These are phyloP conservation scores for Monilinia vaccinii-corymbosi DNA, from an alignment of 2,329 filamentous ascomycete species.

Conservation along the genomic window DNA sequence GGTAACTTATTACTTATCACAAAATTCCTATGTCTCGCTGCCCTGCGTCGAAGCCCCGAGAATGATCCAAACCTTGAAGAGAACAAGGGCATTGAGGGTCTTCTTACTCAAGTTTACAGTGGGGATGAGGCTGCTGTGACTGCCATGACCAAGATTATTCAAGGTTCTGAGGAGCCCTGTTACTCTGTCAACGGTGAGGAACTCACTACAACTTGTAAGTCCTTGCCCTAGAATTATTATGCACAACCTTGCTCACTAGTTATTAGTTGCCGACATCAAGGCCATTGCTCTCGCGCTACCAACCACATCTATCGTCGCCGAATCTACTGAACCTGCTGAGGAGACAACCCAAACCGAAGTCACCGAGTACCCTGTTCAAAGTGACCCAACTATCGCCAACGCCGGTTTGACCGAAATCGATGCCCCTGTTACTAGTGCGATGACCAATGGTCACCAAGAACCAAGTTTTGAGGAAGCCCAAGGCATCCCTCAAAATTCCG, in stretches of 20 bases:
- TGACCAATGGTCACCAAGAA: conserved; percentile 39
- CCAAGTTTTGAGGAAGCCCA: conserved; percentile 25
- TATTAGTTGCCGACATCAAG: conserved; percentile 49
- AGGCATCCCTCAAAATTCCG: conserved; percentile 40
- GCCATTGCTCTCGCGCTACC: conserved; percentile 45
- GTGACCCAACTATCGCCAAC: conserved; percentile 59
- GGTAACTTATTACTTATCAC: conserved; percentile 62
- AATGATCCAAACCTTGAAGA: conserved; percentile 57
- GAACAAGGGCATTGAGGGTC: conserved; percentile 72
- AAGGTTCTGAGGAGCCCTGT: conserved; percentile 60
- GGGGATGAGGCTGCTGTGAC: conserved; percentile 67
- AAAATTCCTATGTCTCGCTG: conserved; percentile 72
- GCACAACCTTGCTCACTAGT: conserved; percentile 6
- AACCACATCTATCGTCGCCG: conserved; percentile 31
- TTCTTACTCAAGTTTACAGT: conserved; percentile 68
- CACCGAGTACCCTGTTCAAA: conserved; percentile 34
- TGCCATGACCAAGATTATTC: conserved; percentile 68
- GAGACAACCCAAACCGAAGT: conserved; percentile 26
- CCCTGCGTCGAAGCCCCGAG: conserved; percentile 61
- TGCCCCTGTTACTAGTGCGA: conserved; percentile 32
- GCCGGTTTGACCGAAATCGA: conserved; percentile 61
- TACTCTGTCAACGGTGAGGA: conserved; percentile 54
- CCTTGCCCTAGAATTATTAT: background rate
- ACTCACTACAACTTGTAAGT: conserved; percentile 63
- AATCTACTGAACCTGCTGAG: conserved; percentile 29